Base-by-base conservation (phyloP, 2,329 filamentous ascomycete genomes). In the Fusarium bactridioides region DNA sequence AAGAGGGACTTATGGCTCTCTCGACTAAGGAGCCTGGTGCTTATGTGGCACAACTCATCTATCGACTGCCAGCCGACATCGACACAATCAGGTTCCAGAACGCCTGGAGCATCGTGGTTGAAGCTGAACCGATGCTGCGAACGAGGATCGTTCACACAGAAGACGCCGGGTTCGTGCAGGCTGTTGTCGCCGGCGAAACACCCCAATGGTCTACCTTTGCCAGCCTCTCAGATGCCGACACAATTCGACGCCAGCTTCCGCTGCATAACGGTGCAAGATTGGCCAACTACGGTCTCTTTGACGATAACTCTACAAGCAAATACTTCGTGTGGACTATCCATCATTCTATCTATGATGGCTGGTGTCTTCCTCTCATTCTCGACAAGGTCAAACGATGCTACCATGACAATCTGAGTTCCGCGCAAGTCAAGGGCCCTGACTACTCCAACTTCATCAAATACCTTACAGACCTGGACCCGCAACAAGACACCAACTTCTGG, bases 331-430 rank as follows among this genome's bases (percentile, higher is more conserved):
- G 76, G 69, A 78, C 76, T 10, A 67, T 75, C 5, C 78, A 79
- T 16, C 78, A 79, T 45, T 64, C 77, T 1, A 23, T 79, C 1
- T 79, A 79, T 8, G 78, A 79, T 19, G 78, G 78, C 12, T 78
- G 76, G 75, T 77, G 69, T 59, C 27, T 77, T 19, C 73, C 73
- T 43, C 41, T 77, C 8, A 63, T 77, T 4, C 59, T 77, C 1
- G 64, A 77, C 21, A 76, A 69, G 41, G 51, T 77, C 25, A 73
- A 74, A 19, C 50, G 33, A 56, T 71, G 65, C 41, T 77, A 77
- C 41, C 13, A 64, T 1, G 43, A 58, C 27, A 8, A 16, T 15
- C 13, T 27, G 3, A 38, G 2, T 27, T 4, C 12, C 1, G 4
- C 16, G 4, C 38, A 54, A 13, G 3, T 61, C 11, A 74, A 50